Conservation (phyloP, 2,329 filamentous ascomycete genomes). For the Penicillium glabrum region DNA sequence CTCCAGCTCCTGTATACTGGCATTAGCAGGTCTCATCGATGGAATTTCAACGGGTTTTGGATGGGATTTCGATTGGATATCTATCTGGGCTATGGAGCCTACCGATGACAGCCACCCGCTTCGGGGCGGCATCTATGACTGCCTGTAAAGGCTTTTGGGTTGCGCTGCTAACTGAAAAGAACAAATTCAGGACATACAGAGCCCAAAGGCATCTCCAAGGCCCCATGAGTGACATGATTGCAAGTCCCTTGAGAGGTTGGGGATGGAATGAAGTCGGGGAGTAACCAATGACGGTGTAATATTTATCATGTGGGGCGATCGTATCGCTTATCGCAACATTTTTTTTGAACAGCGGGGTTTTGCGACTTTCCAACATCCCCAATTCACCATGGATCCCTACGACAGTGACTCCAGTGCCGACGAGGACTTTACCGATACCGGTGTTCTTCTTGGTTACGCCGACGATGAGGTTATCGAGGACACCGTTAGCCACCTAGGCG, state of each 20-base stretch:
- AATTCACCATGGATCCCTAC: slow-evolving; percentile 66
- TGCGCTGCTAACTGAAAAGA: slow-evolving; percentile 21
- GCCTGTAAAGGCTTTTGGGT: slow-evolving; percentile 22
- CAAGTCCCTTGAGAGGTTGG: background rate
- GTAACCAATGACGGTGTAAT: slow-evolving; percentile 7
- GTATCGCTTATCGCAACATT: slow-evolving; percentile 24
- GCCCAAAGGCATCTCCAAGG: slow-evolving; percentile 5
- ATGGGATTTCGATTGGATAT: background rate
- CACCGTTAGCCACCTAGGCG: slow-evolving; percentile 82
- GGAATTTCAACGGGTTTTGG: background rate
- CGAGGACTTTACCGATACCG: slow-evolving; percentile 62
- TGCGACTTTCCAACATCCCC: slow-evolving; percentile 3
- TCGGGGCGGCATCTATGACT: slow-evolving; percentile 18
- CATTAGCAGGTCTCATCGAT: background rate
- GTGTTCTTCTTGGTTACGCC: slow-evolving; percentile 86
- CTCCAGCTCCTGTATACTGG: slow-evolving; percentile 69
- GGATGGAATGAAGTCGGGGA: slow-evolving; percentile 6
- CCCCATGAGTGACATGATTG: background rate
- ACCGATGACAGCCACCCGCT: slow-evolving; percentile 39
- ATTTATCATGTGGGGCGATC: slow-evolving; percentile 3
- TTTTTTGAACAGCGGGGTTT: slow-evolving; percentile 22
- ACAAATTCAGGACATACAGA: slow-evolving; percentile 9
- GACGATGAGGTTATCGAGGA: slow-evolving; percentile 78
- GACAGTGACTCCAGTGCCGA: slow-evolving; percentile 78
- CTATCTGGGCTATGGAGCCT: slow-evolving; percentile 3